phyloP scores from a whole-genome alignment of 768 basidiomycete genomes.

The Candolleomyces efflorescens region DNA sequence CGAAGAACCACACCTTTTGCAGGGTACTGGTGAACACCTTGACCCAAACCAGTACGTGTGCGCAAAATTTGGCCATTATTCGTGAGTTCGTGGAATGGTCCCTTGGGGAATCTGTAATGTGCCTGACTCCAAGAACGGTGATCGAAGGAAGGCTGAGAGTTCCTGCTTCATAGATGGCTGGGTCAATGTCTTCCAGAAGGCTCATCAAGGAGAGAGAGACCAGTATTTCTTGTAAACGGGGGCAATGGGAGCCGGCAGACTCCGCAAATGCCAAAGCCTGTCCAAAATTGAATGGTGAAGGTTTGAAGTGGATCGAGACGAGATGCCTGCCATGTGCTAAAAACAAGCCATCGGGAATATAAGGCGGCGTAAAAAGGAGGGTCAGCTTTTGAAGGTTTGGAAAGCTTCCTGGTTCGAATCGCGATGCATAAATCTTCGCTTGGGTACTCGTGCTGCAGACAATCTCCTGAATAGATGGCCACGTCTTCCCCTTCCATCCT shows the following conservation, averaged over 20 bases:
- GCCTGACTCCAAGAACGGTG: neutral
- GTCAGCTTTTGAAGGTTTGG: neutral
- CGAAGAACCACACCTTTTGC: neutral
- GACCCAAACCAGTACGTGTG: neutral
- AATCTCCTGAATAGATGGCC: neutral
- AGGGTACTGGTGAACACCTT: neutral
- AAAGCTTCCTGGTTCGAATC: neutral
- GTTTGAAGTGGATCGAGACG: neutral
- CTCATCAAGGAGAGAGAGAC: no score
- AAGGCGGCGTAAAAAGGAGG: neutral
- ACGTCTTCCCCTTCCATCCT: neutral
- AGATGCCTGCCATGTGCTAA: neutral
- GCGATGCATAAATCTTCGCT: neutral
- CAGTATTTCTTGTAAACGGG: neutral
- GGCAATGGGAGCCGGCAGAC: neutral
- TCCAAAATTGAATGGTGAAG: neutral
- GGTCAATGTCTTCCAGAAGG: neutral
- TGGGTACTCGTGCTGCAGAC: neutral
- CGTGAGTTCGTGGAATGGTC: neutral
- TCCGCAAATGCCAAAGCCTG: neutral
- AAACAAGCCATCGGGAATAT: neutral
- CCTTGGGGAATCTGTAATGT: neutral
- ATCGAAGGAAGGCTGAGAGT: neutral
- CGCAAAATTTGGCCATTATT: neutral
- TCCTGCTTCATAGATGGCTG: neutral